A percentile compares a stretch with the other conserved stretches of the same genome.
These are phyloP conservation scores for Candida chauliodis DNA, from an alignment of 805 yeast species.

Conservation along the genomic window DNA sequence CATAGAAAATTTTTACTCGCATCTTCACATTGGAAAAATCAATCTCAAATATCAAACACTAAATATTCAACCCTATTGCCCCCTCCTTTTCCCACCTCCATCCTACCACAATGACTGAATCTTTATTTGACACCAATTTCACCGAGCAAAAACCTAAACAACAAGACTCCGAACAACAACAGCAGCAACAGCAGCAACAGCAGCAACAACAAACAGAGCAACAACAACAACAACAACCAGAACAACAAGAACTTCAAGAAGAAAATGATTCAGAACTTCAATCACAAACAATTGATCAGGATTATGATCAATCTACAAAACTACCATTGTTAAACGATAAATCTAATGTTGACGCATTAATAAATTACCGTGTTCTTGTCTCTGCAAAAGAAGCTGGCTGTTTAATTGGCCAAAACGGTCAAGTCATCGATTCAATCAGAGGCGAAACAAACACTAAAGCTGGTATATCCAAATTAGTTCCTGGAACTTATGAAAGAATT, in stretches of 20 bases:
- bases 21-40: not conserved
- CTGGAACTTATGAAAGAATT: constrained; percentile 80
- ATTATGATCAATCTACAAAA: constrained; percentile 13
- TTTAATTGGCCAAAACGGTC: constrained; percentile 82
- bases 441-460: constrained; percentile 77
- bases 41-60: not conserved
- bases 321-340: constrained; percentile 28
- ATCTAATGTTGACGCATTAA: constrained; percentile 27
- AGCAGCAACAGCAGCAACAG: no score
- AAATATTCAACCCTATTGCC: no score
- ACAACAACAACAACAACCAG: not conserved
- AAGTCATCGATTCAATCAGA: constrained; percentile 70
- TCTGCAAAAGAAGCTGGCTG: constrained; percentile 88
- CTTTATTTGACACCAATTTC: constrained; percentile 32
- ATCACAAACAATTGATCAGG: not conserved
- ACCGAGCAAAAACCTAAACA: constrained; percentile 11
- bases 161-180: constrained; percentile 1
- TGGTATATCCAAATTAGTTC: constrained; percentile 76
- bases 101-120: constrained; percentile 25
- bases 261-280: not conserved
- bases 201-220: not conserved
- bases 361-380: constrained; percentile 56
- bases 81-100: not conserved
- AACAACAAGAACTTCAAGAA: not conserved
- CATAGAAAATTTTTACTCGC: not conserved